Conservation (phyloP, 2,329 filamentous ascomycete species). For the Alternaria brassicicola region DNA sequence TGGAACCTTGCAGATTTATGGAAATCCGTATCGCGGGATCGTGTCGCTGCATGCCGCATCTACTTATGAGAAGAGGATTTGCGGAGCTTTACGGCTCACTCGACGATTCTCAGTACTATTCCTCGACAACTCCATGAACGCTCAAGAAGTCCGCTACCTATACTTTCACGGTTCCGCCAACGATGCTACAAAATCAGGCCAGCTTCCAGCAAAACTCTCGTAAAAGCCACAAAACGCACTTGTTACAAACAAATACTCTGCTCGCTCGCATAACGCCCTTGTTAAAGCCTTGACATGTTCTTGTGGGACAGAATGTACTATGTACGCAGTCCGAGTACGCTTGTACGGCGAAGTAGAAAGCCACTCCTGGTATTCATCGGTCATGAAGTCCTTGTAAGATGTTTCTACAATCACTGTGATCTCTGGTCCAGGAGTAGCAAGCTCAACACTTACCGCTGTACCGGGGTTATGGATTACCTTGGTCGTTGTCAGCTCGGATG, state of each 20-base stretch:
- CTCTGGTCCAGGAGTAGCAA: conserved; percentile 33
- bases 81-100: background rate
- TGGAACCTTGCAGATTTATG: background rate
- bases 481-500: background rate
- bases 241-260: conserved; percentile 38
- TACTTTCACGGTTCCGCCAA: conserved; percentile 13
- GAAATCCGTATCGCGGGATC: background rate
- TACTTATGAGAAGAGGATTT: background rate
- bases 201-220: conserved; percentile 29
- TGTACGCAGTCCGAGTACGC: conserved; percentile 29
- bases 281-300: conserved; percentile 22
- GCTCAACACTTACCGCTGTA: conserved; percentile 27
- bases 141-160: background rate
- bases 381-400: conserved; percentile 23
- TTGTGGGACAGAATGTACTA: conserved; percentile 34
- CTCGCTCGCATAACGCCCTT: conserved; percentile 16
- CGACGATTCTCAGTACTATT: background rate
- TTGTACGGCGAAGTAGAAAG: conserved; percentile 30
- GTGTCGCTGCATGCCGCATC: background rate
- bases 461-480: conserved; percentile 43
- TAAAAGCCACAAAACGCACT: conserved; percentile 28
- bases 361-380: conserved; percentile 33
- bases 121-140: background rate
- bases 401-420: conserved; percentile 37
- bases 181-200: conserved; percentile 28